Evolutionary conservation across 2,329 filamentous ascomycete genomes (phyloP).

Genomic region (Chaetomium globosum): DNA sequence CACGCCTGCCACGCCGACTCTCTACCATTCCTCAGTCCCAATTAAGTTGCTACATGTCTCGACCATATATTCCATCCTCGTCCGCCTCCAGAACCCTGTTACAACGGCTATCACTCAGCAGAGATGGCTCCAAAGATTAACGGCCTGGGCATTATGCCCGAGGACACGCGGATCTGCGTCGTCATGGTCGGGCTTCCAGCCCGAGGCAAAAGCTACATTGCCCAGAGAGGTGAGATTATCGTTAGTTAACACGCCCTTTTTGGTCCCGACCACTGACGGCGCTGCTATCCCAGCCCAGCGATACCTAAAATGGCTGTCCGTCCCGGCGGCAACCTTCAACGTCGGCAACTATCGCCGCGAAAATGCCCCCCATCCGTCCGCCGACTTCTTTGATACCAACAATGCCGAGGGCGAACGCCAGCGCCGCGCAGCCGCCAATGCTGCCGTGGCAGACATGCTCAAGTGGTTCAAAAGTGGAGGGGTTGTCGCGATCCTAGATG

Average conservation of each 20-base stretch:
- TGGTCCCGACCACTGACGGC: constrained; percentile 23
- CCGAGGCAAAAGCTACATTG: constrained; percentile 94
- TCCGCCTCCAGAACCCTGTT: constrained; percentile 20
- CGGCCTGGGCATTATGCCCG: constrained; percentile 78
- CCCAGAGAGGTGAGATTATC: constrained; percentile 81
- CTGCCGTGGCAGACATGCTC: constrained; percentile 90
- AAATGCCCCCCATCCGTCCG: constrained; percentile 84
- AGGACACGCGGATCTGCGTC: constrained; percentile 95
- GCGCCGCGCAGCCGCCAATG: constrained; percentile 84
- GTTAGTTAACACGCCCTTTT: neutral
- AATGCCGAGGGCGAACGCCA: constrained; percentile 90
- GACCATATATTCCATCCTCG: constrained; percentile 23
- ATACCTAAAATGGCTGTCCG: constrained; percentile 95
- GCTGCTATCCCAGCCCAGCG: constrained; percentile 66
- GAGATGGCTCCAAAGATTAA: constrained; percentile 58
- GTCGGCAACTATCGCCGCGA: constrained; percentile 93
- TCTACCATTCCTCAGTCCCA: constrained; percentile 19
- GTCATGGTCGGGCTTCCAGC: constrained; percentile 98
- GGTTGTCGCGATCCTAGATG: constrained; percentile 90
- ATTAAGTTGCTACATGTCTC: constrained; percentile 36
- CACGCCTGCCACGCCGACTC: constrained; percentile 13
- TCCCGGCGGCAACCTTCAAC: constrained; percentile 93
- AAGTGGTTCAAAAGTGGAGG: constrained; percentile 83
- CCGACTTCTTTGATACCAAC: constrained; percentile 91
- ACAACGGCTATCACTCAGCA: constrained; percentile 25